These are phyloP conservation scores for Coniochaeta ligniaria DNA, from an alignment of 2,329 filamentous ascomycete genomes.

Conservation along the genomic window DNA sequence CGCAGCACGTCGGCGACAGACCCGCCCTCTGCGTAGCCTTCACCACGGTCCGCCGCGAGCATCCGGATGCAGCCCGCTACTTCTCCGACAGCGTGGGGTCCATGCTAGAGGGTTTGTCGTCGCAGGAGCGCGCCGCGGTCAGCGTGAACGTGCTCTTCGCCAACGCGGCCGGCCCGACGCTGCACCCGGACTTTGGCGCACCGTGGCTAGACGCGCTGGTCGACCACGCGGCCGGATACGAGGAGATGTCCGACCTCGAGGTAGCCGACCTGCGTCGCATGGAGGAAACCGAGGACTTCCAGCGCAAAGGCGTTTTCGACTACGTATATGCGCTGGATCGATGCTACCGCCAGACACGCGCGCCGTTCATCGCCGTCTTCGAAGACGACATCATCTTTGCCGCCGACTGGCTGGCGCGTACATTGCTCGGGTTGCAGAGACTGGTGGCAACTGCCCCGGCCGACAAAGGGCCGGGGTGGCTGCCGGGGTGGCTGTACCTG, in stretches of 20 bases:
- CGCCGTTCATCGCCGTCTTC: conserved; percentile 10
- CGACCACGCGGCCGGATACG: conserved; percentile 6
- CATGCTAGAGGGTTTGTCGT: conserved; percentile 8
- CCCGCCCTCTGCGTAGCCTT: conserved; percentile 10
- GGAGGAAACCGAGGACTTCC: conserved; percentile 8
- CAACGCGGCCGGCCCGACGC: conserved; percentile 5
- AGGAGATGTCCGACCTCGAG: conserved; percentile 1
- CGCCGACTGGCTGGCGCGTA: conserved; percentile 9
- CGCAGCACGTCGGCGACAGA: background rate
- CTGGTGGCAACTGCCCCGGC: conserved; percentile 6
- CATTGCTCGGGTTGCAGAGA: conserved; percentile 8
- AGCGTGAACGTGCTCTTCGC: conserved; percentile 9
- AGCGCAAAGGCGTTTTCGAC: conserved; percentile 9
- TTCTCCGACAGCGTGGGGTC: conserved; percentile 8
- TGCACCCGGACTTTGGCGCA: conserved; percentile 6
- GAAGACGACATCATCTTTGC: conserved; percentile 11
- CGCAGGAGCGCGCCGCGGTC: conserved; percentile 7
- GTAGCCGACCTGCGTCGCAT: conserved; percentile 4
- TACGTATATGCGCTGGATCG: conserved; percentile 9
- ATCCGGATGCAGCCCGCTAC: conserved; percentile 6
- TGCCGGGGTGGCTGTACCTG: conserved; percentile 8
- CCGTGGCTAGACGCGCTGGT: conserved; percentile 7
- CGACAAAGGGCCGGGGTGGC: background rate
- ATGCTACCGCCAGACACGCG: conserved; percentile 6
- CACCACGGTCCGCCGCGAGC: conserved; percentile 7